phyloP scores from a whole-genome alignment of 2,329 filamentous ascomycete genomes.

The Cytospora schulzeri region DNA sequence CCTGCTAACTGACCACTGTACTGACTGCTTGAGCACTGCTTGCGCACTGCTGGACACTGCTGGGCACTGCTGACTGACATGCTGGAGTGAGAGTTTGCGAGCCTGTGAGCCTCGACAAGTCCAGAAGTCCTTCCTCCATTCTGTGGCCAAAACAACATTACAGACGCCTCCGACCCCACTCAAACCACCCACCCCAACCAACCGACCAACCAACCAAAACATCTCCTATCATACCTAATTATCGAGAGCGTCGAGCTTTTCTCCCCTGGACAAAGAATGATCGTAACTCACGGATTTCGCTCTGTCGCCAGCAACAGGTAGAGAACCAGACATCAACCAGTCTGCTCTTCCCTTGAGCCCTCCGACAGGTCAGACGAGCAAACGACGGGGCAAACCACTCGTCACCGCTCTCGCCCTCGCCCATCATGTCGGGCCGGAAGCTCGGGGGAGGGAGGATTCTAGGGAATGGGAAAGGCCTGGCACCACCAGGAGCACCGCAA shows the following conservation, averaged over 20 bases:
- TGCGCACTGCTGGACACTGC: too few species aligned
- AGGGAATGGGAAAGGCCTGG: conserved; percentile 82
- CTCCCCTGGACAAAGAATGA: background rate
- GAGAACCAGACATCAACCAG: background rate
- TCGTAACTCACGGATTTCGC: background rate
- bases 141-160: too few species aligned
- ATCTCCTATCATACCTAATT: background rate
- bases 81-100: too few species aligned
- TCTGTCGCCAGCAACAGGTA: background rate
- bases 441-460: conserved; percentile 90
- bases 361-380: background rate
- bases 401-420: conserved; percentile 18
- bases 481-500: conserved; percentile 55
- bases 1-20: background rate
- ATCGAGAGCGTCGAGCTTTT: background rate
- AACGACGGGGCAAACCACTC: background rate
- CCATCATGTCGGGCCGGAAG: conserved; percentile 77
- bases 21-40: too few species aligned
- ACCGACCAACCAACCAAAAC: too few species aligned
- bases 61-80: too few species aligned
- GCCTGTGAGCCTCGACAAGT: background rate
- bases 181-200: background rate
- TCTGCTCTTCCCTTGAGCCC: background rate
- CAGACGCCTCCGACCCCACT: background rate
- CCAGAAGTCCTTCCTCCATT: background rate